Base-by-base conservation (phyloP, 2,329 filamentous ascomycete genomes). In the Calonectria pauciramosa region DNA sequence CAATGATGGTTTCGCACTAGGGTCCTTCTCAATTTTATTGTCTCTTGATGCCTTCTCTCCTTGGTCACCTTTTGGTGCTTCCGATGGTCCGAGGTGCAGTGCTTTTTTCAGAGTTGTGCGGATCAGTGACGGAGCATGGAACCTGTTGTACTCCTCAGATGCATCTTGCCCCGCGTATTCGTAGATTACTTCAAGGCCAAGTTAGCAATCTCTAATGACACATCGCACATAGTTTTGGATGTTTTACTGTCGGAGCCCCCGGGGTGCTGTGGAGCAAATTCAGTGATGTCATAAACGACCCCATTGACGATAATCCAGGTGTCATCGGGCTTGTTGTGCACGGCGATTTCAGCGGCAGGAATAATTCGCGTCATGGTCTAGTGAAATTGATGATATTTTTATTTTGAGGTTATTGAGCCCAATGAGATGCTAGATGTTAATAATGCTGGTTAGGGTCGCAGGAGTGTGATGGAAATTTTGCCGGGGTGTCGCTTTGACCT, bases 221-320 rank as follows among this genome's bases (percentile, higher is more conserved):
- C 2, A n/a, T 18, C 16, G 10, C 23, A 16, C 8, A n/a, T 9
- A 0, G 23, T 32, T 20, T 8, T 2, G 3, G 63, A 70, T 4
- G 18, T 8, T 56, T 34, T 52, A 77, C 75, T 72, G 16, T 80
- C 73, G 10, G 66, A 49, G 4, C 80, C 80, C 20, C 80, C 80
- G 1, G 80, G 80, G 20, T 82, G 80, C 1, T 75, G 52, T 1
- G 77, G 74, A 1, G 80, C 79, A 38, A 82, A 82, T 14, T 74
- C 67, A 0, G 80, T 80, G 28, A 82, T 84, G 82, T 95, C 91
- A 86, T 92, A 94, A 51, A 94, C 92, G 71, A 89, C 87, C 47
- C 89, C 89, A 79, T 94, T 89, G n/a, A 94, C 89, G 28, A 93
- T 91, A 74, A 94, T 89, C 93, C 93, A 94, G 78, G 90, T 86